phyloP scores from a whole-genome alignment of 2,329 filamentous ascomycete species.

The Rutstroemia sp. region DNA sequence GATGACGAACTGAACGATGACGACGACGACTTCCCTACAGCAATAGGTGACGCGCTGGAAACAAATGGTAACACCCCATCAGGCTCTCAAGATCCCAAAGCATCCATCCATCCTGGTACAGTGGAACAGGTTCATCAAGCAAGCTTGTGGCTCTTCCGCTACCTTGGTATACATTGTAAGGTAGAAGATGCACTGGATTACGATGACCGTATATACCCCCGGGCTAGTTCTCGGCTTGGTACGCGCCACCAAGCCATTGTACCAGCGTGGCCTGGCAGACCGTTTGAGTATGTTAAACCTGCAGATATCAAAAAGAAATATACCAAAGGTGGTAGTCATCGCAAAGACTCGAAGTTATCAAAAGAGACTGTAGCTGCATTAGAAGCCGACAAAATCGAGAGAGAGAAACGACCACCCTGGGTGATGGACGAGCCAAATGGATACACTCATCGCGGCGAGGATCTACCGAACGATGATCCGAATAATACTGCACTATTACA shows the following conservation, averaged over 20 bases:
- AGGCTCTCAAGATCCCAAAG: slow-evolving; percentile 47
- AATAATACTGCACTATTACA: slow-evolving; percentile 67
- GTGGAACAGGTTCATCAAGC: slow-evolving; percentile 87
- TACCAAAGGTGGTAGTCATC: slow-evolving; percentile 42
- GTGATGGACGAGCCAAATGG: slow-evolving; percentile 85
- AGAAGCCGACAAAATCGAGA: slow-evolving; percentile 73
- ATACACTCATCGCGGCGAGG: slow-evolving; percentile 78
- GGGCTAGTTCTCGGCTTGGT: slow-evolving; percentile 86
- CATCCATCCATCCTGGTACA: slow-evolving; percentile 52
- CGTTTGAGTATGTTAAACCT: slow-evolving; percentile 86
- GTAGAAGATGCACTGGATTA: slow-evolving; percentile 94
- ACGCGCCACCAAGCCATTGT: slow-evolving; percentile 88
- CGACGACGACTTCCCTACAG: slow-evolving; percentile 60
- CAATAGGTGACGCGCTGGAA: slow-evolving; percentile 41
- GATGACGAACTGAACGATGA: slow-evolving; percentile 59
- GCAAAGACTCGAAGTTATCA: slow-evolving; percentile 68
- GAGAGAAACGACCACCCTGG: slow-evolving; percentile 84
- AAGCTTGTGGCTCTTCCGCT: slow-evolving; percentile 92
- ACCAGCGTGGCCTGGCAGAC: slow-evolving; percentile 73
- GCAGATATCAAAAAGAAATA: slow-evolving; percentile 76
- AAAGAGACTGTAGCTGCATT: slow-evolving; percentile 74
- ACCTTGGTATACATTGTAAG: slow-evolving; percentile 90
- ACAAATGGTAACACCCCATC: slow-evolving; percentile 53
- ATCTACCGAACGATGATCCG: slow-evolving; percentile 61
- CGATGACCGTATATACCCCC: slow-evolving; percentile 94